Percentiles rank a stretch among this genome's conserved stretches.
These are phyloP conservation scores for Thelonectria rubi DNA, from an alignment of 2,329 filamentous ascomycete species.

Conservation along the genomic window DNA sequence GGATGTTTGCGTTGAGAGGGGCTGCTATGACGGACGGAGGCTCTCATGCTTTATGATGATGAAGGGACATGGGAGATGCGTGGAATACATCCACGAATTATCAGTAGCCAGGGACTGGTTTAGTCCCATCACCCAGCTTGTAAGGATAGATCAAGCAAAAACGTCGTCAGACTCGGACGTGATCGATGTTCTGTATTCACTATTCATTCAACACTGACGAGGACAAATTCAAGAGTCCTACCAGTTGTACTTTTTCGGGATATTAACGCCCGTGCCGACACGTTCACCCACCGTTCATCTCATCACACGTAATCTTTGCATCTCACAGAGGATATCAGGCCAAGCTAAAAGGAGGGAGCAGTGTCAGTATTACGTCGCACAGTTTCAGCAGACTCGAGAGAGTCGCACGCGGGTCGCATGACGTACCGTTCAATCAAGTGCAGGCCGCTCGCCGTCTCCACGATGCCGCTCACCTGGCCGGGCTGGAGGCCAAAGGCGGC, in stretches of 20 bases:
- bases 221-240: conserved; percentile 12
- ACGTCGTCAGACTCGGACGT: background rate
- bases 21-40: background rate
- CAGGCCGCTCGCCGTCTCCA: conserved; percentile 92
- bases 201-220: conserved; percentile 14
- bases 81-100: background rate
- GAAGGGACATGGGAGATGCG: background rate
- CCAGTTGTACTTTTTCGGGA: conserved; percentile 22
- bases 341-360: background rate
- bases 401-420: background rate
- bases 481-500: conserved; percentile 90
- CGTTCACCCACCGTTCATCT: conserved; percentile 12
- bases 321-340: conserved; percentile 26
- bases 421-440: conserved; percentile 93
- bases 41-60: background rate
- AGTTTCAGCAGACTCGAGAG: background rate
- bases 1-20: background rate
- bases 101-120: background rate
- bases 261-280: conserved; percentile 18
- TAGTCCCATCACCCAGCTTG: background rate
- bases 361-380: background rate
- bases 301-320: conserved; percentile 10
- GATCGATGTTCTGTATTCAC: conserved; percentile 5
- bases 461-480: conserved; percentile 85
- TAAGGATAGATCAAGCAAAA: background rate